These are phyloP conservation scores for Dittrichia graveolens DNA, from an alignment of 129 eudicot species.

Conservation along the genomic window DNA sequence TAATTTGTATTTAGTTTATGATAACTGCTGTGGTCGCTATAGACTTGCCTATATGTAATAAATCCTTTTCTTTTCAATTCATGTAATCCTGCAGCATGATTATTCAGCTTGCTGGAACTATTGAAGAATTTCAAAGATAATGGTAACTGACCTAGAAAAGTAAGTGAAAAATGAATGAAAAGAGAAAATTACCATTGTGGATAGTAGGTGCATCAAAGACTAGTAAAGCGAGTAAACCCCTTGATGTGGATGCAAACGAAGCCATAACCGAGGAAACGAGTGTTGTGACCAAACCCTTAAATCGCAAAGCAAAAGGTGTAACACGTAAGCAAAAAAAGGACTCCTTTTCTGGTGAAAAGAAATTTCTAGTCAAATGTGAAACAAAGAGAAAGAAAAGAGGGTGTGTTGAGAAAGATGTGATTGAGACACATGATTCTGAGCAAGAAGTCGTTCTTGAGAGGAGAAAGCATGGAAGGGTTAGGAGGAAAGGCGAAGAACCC, in stretches of 20 bases:
- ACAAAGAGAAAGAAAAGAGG: conserved; percentile 43
- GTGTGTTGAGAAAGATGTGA: conserved; percentile 20
- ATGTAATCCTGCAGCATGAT: conserved; percentile 26
- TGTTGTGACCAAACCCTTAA: background rate
- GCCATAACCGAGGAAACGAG: conserved; percentile 9
- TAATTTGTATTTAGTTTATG: background rate
- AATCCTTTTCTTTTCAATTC: conserved; percentile 1
- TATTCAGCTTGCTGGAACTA: conserved; percentile 6
- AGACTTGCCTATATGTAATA: conserved; percentile 7
- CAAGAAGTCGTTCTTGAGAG: conserved; percentile 30
- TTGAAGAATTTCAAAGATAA: conserved; percentile 11
- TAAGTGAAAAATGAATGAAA: conserved; percentile 30
- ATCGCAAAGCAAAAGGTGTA: conserved; percentile 29
- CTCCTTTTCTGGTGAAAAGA: conserved; percentile 6
- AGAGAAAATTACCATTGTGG: conserved; percentile 57
- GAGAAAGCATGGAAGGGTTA: conserved; percentile 29
- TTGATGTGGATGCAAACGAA: conserved; percentile 9
- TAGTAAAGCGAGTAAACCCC: conserved; percentile 31
- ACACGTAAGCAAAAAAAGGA: conserved; percentile 9
- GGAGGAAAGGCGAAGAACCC: conserved; percentile 33
- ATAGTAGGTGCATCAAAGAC: conserved; percentile 35
- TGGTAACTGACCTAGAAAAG: background rate
- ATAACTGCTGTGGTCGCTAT: background rate
- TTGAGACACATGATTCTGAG: conserved; percentile 1
- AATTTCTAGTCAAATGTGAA: conserved; percentile 40